phyloP scores from a whole-genome alignment of 2,329 filamentous ascomycete genomes.

The Exophiala spinifera region DNA sequence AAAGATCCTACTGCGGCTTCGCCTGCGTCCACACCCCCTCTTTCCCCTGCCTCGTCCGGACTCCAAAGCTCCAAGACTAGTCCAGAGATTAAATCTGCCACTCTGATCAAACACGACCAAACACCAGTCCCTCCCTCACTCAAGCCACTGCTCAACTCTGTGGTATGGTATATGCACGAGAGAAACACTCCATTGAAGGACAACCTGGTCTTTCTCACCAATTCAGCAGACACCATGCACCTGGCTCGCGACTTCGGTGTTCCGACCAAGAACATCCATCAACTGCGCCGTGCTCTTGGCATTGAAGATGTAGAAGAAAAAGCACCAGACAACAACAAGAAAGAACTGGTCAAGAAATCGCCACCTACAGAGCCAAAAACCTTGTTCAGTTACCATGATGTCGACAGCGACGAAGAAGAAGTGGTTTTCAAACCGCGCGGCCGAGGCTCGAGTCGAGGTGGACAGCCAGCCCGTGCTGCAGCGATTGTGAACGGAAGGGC shows the following conservation, averaged over 20 bases:
- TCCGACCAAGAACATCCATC: constrained; percentile 47
- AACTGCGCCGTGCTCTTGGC: constrained; percentile 46
- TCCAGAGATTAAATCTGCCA: constrained; percentile 38
- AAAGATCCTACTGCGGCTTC: constrained; percentile 40
- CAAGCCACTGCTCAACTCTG: constrained; percentile 43
- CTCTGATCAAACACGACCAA: constrained; percentile 20
- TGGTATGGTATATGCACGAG: constrained; percentile 46
- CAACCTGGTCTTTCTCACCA: constrained; percentile 43
- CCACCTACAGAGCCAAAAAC: constrained; percentile 40
- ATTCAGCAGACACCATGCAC: constrained; percentile 44
- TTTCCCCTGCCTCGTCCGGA: constrained; percentile 43
- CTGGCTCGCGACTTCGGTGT: constrained; percentile 48
- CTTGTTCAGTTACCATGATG: constrained; percentile 44
- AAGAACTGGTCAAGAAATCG: constrained; percentile 33
- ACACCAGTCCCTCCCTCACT: constrained; percentile 38
- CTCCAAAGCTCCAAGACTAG: constrained; percentile 43
- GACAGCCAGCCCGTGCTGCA: constrained; percentile 8
- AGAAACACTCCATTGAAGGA: constrained; percentile 32
- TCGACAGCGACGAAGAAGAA: constrained; percentile 49
- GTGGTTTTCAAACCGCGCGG: constrained; percentile 40
- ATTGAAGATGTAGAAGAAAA: constrained; percentile 47
- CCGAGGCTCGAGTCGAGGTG: constrained; percentile 18
- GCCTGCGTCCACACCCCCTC: constrained; percentile 40
- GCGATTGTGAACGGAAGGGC: constrained; percentile 11
- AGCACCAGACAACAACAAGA: constrained; percentile 46